Evolutionary conservation across 768 basidiomycete genomes (phyloP).

Genomic region (Mrakia frigida): DNA sequence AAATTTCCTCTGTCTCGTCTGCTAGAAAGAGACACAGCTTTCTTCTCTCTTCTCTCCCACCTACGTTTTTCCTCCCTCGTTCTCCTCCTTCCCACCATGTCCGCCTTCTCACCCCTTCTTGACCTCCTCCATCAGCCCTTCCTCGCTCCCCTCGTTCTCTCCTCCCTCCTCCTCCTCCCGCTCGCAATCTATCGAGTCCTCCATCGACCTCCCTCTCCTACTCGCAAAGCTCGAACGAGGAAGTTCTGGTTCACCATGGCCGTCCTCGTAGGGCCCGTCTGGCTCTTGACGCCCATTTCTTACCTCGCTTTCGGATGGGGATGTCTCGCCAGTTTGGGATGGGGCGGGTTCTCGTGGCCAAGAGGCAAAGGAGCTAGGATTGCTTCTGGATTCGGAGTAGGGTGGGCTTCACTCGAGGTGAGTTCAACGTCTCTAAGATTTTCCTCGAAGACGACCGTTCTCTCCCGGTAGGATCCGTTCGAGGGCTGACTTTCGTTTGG

Average conservation of each 20-base stretch:
- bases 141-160: background rate
- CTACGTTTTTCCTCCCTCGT: too few relatives aligned
- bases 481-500: background rate
- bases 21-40: too few relatives aligned
- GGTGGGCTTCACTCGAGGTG: slow-evolving; percentile 21
- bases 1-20: too few relatives aligned
- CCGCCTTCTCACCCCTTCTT: background rate
- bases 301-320: background rate
- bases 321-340: background rate
- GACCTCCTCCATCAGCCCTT: background rate
- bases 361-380: background rate
- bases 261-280: slow-evolving; percentile 17
- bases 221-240: background rate
- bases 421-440: background rate
- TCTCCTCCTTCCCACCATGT: background rate
- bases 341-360: background rate
- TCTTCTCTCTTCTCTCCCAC: too few relatives aligned
- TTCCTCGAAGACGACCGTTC: background rate
- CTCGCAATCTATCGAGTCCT: background rate
- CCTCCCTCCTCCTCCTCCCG: background rate
- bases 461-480: background rate
- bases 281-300: background rate
- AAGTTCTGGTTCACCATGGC: slow-evolving; percentile 5
- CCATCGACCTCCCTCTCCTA: background rate
- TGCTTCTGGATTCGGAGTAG: background rate